Evolutionary conservation across 352 stramenopile genomes (phyloP).

Genomic region (Pythium aphanidermatum): DNA sequence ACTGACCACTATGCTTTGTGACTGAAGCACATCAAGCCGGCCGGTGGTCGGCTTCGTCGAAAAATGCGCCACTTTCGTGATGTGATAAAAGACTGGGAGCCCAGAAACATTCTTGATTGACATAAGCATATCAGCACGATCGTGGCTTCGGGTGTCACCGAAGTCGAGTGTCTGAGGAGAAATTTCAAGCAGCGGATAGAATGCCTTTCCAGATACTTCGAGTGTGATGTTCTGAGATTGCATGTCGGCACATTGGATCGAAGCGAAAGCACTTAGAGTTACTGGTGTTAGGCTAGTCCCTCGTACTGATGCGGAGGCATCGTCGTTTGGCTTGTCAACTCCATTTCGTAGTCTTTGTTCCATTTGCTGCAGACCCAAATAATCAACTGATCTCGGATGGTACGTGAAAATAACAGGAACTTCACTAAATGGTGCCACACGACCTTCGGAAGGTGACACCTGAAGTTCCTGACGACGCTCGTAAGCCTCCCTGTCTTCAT

Average conservation of each 20-base stretch:
- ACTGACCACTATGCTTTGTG: slow-evolving; percentile 84
- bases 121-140: slow-evolving; percentile 78
- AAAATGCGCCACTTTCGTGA: slow-evolving; percentile 79
- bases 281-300: slow-evolving; percentile 12
- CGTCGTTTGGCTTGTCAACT: slow-evolving; percentile 1
- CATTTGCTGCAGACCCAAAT: slow-evolving; percentile 21
- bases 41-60: slow-evolving; percentile 49
- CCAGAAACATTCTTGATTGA: slow-evolving; percentile 77
- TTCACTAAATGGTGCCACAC: slow-evolving; percentile 57
- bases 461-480: slow-evolving; percentile 65
- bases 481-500: slow-evolving; percentile 64
- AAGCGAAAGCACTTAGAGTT: slow-evolving; percentile 58
- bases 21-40: slow-evolving; percentile 79
- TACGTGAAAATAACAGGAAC: slow-evolving; percentile 42
- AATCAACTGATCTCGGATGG: slow-evolving; percentile 32
- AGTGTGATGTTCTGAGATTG: slow-evolving; percentile 71
- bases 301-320: neutral
- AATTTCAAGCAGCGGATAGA: slow-evolving; percentile 42
- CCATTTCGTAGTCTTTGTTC: slow-evolving; percentile 12
- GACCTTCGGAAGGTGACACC: slow-evolving; percentile 44
- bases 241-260: slow-evolving; percentile 59
- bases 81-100: slow-evolving; percentile 54
- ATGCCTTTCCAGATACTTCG: slow-evolving; percentile 60
- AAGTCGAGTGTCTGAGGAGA: slow-evolving; percentile 62
- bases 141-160: slow-evolving; percentile 72